Conservation (phyloP, 192 early-diverging fungal genomes). For the Jimgerdemannia flammicorona region DNA sequence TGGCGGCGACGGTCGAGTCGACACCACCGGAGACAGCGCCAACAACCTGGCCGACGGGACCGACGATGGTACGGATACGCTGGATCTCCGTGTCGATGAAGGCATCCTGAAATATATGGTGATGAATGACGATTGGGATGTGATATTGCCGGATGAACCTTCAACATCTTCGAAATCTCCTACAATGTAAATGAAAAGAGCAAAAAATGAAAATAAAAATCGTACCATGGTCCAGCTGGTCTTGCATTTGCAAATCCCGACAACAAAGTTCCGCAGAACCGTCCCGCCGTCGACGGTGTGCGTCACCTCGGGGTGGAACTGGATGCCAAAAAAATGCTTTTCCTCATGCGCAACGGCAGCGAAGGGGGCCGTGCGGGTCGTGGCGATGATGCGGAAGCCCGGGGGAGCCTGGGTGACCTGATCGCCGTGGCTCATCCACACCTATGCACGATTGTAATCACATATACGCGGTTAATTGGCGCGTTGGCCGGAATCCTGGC, state of each 20-base stretch:
- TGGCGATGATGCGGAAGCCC: constrained; percentile 83
- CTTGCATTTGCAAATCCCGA: constrained; percentile 79
- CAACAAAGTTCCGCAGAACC: constrained; percentile 92
- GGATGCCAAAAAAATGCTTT: constrained; percentile 89
- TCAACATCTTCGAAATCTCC: neutral
- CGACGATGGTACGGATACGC: constrained; percentile 88
- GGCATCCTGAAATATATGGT: constrained; percentile 33
- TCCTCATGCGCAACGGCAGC: constrained; percentile 82
- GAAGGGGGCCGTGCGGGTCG: constrained; percentile 84
- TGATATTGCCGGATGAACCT: neutral
- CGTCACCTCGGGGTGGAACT: constrained; percentile 99
- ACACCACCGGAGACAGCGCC: constrained; percentile 98
- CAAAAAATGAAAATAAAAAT: neutral
- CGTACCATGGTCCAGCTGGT: constrained; percentile 93
- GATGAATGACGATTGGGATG: neutral
- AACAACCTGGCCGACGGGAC: constrained; percentile 88
- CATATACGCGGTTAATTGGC: constrained; percentile 14
- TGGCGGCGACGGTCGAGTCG: constrained; percentile 94
- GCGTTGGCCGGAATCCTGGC: neutral
- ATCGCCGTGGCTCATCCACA: constrained; percentile 99
- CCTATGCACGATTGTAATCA: constrained; percentile 37
- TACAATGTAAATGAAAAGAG: neutral
- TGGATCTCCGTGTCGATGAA: constrained; percentile 98
- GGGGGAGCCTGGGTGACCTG: constrained; percentile 77
- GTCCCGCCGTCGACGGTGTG: constrained; percentile 84